These are phyloP conservation scores for Phytophthora hibernalis DNA, from an alignment of 352 stramenopile species.

Conservation along the genomic window DNA sequence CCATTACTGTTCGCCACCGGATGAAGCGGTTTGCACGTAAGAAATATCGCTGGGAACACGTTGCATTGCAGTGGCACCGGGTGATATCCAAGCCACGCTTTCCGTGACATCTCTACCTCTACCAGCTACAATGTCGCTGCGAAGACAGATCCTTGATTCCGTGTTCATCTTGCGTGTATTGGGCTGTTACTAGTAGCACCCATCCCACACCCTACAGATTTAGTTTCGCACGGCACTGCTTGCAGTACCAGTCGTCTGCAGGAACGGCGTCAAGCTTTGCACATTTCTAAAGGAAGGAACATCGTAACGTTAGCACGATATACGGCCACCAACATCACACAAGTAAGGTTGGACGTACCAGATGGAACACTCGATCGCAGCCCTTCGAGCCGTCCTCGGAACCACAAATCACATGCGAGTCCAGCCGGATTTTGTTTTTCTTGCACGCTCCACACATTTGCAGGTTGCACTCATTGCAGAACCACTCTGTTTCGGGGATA, in stretches of 20 bases:
- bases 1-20: constrained; percentile 33
- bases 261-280: constrained; percentile 79
- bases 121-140: background rate
- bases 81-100: constrained; percentile 42
- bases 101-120: constrained; percentile 12
- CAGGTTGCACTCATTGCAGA: constrained; percentile 88
- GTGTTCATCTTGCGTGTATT: constrained; percentile 33
- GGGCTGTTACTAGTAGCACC: constrained; percentile 13
- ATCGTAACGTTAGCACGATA: constrained; percentile 16
- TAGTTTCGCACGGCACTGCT: constrained; percentile 63
- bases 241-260: constrained; percentile 91
- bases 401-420: constrained; percentile 91
- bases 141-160: background rate
- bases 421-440: constrained; percentile 89
- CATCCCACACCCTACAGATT: constrained; percentile 36
- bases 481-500: constrained; percentile 86
- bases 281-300: constrained; percentile 76
- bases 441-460: constrained; percentile 85
- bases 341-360: constrained; percentile 55
- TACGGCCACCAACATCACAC: background rate
- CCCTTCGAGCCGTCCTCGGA: constrained; percentile 88
- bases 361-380: constrained; percentile 89
- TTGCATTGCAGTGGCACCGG: constrained; percentile 63
- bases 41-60: constrained; percentile 61
- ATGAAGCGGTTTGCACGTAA: constrained; percentile 71